Conservation (phyloP, 2,329 filamentous ascomycete species). For the Epichloe gansuensis region DNA sequence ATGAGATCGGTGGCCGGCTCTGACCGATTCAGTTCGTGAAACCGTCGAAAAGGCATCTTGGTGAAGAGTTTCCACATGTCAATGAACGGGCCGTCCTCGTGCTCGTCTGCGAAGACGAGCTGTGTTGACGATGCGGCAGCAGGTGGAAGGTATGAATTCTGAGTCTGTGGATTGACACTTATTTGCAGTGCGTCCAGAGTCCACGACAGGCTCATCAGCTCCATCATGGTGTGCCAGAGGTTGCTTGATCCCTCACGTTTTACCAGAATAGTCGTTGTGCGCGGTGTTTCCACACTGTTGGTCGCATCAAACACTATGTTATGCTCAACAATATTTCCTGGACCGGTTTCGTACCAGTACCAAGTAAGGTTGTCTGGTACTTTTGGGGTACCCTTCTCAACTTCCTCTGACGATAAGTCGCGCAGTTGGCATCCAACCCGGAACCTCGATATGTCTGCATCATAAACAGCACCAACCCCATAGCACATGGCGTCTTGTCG, state of each 20-base stretch:
- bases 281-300: neutral
- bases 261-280: slow-evolving; percentile 13
- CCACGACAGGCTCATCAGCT: slow-evolving; percentile 21
- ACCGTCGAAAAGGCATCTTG: slow-evolving; percentile 16
- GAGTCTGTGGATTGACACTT: slow-evolving; percentile 5
- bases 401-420: neutral
- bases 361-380: slow-evolving; percentile 7
- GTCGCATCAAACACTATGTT: slow-evolving; percentile 8
- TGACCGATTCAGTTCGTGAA: slow-evolving; percentile 12
- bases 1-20: slow-evolving; percentile 19
- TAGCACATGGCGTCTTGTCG: slow-evolving; percentile 6
- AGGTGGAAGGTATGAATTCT: slow-evolving; percentile 11
- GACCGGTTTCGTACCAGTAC: slow-evolving; percentile 22
- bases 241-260: slow-evolving; percentile 23
- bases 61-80: slow-evolving; percentile 26
- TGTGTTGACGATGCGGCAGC: slow-evolving; percentile 16
- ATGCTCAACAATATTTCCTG: slow-evolving; percentile 12
- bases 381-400: neutral
- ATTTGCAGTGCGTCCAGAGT: slow-evolving; percentile 23
- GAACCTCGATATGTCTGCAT: neutral
- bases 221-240: slow-evolving; percentile 23
- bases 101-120: slow-evolving; percentile 24
- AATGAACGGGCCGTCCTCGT: slow-evolving; percentile 21
- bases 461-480: slow-evolving; percentile 2
- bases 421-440: slow-evolving; percentile 1